A percentile compares a stretch with the other conserved stretches of the same genome.
phyloP scores from a whole-genome alignment of 2,329 filamentous ascomycete genomes.

The Fusarium piperis region DNA sequence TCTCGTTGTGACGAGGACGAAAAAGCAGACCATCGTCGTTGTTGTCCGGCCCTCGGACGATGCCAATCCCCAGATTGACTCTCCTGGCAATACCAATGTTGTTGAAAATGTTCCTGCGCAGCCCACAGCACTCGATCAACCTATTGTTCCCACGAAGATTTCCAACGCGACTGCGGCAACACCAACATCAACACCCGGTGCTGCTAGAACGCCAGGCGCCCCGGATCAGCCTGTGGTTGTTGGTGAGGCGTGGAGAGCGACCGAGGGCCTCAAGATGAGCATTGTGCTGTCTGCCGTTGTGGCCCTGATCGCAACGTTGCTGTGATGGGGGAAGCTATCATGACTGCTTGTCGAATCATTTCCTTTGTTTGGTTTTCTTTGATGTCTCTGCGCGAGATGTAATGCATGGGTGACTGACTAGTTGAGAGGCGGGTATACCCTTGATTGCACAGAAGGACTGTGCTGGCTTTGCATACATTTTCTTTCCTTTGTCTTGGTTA shows the following conservation, averaged over 20 bases:
- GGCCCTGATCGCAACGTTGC: conserved; percentile 11
- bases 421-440: conserved; percentile 5
- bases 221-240: conserved; percentile 7
- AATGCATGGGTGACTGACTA: background rate
- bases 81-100: background rate
- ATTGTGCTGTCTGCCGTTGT: conserved; percentile 17
- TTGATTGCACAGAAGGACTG: background rate
- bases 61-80: no score
- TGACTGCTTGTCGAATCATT: background rate
- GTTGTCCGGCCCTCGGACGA: background rate
- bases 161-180: background rate
- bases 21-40: conserved; percentile 23
- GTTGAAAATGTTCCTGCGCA: background rate
- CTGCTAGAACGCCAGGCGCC: conserved; percentile 23
- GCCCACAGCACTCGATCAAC: background rate
- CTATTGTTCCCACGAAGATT: background rate
- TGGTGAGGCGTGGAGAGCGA: conserved; percentile 13
- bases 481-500: conserved; percentile 21
- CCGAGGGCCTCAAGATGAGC: conserved; percentile 14
- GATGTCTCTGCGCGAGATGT: background rate
- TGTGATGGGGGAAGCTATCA: conserved; percentile 2
- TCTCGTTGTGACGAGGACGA: conserved; percentile 17
- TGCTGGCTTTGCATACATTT: background rate
- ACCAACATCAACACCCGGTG: background rate
- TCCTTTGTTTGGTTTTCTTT: background rate